Percentiles rank a stretch among this genome's conserved stretches.
Evolutionary conservation across 176 grass and related monocot genomes (phyloP).

Genomic region (Oryza glaberrima): DNA sequence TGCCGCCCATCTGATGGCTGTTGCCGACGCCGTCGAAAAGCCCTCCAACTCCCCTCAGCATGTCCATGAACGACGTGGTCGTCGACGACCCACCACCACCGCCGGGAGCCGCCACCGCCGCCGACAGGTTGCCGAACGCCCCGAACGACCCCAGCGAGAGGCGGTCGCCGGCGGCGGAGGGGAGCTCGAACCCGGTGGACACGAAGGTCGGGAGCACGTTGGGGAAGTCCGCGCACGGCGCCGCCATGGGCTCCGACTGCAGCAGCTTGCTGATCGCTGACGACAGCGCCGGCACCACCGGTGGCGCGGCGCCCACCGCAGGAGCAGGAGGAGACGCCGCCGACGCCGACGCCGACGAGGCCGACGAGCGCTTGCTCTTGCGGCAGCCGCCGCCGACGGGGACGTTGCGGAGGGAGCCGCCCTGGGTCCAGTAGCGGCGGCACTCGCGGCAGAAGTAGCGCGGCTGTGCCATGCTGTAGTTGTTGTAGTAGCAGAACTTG

Average conservation of each 20-base stretch:
- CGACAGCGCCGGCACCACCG: background rate
- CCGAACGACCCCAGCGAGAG: conserved; percentile 14
- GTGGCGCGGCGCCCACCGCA: too few species aligned
- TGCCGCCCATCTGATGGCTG: background rate
- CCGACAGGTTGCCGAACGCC: background rate
- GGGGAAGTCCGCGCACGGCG: conserved; percentile 16
- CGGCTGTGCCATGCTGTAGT: conserved; percentile 64
- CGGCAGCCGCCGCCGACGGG: conserved; percentile 43
- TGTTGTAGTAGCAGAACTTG: conserved; percentile 89
- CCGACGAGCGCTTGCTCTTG: conserved; percentile 36
- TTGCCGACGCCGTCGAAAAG: background rate
- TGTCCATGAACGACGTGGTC: conserved; percentile 31
- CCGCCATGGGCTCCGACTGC: conserved; percentile 8
- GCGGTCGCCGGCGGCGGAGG: conserved; percentile 4
- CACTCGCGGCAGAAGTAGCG: conserved; percentile 62
- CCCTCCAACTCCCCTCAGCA: conserved; percentile 35
- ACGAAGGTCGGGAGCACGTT: conserved; percentile 13
- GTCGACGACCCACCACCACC: background rate
- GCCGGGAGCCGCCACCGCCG: background rate
- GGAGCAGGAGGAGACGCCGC: background rate
- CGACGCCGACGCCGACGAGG: background rate
- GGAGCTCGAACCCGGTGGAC: conserved; percentile 4
- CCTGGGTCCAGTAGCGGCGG: conserved; percentile 57
- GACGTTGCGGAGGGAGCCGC: conserved; percentile 49
- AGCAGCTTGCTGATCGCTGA: background rate